Evolutionary conservation across 2,329 filamentous ascomycete genomes (phyloP).

Genomic region (Colletotrichum spaethianum): DNA sequence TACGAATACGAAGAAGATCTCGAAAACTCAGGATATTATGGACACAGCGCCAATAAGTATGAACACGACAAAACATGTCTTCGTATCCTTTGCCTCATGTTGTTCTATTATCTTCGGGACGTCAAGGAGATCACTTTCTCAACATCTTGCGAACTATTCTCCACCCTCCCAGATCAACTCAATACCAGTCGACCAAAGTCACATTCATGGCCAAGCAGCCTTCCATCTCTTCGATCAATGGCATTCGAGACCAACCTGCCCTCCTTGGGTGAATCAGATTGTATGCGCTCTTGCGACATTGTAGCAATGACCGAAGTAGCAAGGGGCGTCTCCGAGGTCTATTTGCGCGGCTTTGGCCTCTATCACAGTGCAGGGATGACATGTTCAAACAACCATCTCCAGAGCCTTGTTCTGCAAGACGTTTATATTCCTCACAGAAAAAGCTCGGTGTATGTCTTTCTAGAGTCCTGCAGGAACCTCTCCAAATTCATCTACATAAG

Average conservation of each 20-base stretch:
- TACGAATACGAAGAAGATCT: background rate
- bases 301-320: background rate
- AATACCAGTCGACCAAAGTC: background rate
- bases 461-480: background rate
- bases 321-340: background rate
- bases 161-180: background rate
- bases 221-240: background rate
- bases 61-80: background rate
- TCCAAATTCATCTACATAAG: background rate
- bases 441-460: background rate
- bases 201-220: background rate
- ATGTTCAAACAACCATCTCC: background rate
- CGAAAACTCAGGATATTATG: background rate
- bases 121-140: background rate
- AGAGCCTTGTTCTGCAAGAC: background rate
- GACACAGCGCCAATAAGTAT: background rate
- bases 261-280: rapidly evolving
- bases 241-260: background rate
- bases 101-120: background rate
- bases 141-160: background rate
- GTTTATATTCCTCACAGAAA: background rate
- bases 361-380: too few species aligned
- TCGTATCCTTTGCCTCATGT: background rate
- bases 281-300: rapidly evolving
- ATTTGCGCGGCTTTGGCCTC: background rate